Percentiles rank a stretch among this genome's conserved stretches.
Conservation (phyloP, 1,284 basidiomycete species). For the Dichomitus squalens region DNA sequence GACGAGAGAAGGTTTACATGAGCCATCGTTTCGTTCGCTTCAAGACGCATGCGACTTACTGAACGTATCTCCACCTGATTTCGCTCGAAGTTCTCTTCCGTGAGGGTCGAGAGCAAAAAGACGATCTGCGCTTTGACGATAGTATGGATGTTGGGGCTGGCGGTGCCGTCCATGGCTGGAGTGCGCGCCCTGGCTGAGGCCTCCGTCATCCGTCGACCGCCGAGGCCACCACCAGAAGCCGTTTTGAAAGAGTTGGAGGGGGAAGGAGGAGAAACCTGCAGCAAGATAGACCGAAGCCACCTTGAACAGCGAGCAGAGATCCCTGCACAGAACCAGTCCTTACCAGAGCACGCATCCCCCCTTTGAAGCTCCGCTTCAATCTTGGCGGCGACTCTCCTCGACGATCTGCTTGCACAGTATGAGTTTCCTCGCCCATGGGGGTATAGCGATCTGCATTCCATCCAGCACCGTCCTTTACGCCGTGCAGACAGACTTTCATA, state of each 20-base stretch:
- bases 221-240: conserved; percentile 74
- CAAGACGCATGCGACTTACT: conserved; percentile 51
- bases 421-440: not conserved
- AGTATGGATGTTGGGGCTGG: conserved; percentile 61
- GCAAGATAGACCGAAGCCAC: conserved; percentile 36
- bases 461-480: not conserved
- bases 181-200: conserved; percentile 65
- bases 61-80: conserved; percentile 91
- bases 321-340: conserved; percentile 20
- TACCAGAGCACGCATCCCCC: conserved; percentile 24
- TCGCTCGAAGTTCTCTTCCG: conserved; percentile 93
- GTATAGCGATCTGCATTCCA: not conserved
- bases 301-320: conserved; percentile 37
- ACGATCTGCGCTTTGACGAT: conserved; percentile 92
- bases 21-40: not conserved
- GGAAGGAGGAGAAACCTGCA: conserved; percentile 32
- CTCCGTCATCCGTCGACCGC: conserved; percentile 75
- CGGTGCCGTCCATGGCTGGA: conserved; percentile 66
- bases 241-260: conserved; percentile 54
- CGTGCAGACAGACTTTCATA: not conserved
- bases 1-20: not conserved
- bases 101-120: conserved; percentile 90
- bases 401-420: not conserved
- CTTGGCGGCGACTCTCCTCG: conserved; percentile 12
- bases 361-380: conserved; percentile 31